Percentiles rank a stretch among this genome's conserved stretches.
Conservation (phyloP, 148 eudicot genomes). For the Amaranthus hypochondriacus region DNA sequence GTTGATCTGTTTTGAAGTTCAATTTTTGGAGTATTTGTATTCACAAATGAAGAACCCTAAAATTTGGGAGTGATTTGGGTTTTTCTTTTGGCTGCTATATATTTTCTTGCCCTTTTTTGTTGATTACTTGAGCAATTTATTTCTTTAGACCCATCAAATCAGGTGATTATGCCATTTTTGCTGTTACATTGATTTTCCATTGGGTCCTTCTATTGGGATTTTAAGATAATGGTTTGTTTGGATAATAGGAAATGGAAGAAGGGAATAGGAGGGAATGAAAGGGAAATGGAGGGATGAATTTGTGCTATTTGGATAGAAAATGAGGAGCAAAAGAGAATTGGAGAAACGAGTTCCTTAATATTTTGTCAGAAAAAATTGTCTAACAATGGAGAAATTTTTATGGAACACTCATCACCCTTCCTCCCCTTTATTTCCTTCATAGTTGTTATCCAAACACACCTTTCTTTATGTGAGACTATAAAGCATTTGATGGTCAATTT, state of each 20-base stretch:
- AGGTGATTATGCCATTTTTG: not conserved
- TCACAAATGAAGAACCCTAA: conserved; percentile 1
- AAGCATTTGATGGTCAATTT: not conserved
- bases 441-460: too few relatives aligned
- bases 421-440: too few relatives aligned
- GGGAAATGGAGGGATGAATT: too few relatives aligned
- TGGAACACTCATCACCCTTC: too few relatives aligned
- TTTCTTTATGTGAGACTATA: not conserved
- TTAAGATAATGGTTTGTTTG: not conserved
- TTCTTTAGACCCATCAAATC: not conserved
- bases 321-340: too few relatives aligned
- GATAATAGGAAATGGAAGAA: too few relatives aligned
- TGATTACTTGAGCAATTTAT: not conserved
- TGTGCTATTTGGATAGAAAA: too few relatives aligned
- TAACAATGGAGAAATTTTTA: too few relatives aligned
- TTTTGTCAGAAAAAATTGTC: too few relatives aligned
- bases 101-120: not conserved
- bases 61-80: not conserved
- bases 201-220: not conserved
- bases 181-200: not conserved
- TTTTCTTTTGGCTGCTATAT: not conserved
- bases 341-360: too few relatives aligned
- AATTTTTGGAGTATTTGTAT: not conserved
- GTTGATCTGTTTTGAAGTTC: not conserved
- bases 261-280: too few relatives aligned